Base-by-base conservation (phyloP, 805 yeast genomes). In the Yueomyces sinensis region DNA sequence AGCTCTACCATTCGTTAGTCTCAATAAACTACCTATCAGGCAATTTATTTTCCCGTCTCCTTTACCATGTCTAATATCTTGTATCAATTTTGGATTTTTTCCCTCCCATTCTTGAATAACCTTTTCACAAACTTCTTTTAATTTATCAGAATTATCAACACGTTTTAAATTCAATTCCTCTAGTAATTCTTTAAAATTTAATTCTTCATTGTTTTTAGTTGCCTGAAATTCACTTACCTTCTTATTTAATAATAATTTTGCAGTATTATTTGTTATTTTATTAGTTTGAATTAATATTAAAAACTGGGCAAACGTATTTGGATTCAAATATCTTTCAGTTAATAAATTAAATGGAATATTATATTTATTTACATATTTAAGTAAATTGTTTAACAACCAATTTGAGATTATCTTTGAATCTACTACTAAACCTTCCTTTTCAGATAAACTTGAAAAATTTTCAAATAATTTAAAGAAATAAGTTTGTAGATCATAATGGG, bases 321-420 rank as follows among this genome's bases (percentile, higher is more conserved):
- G 62, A 0, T 74, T 56, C 7, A 68, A 48, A n/a, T 9, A 25
- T 13, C 56, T 37, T 3, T 51, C 39, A 1, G 41, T 37, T 27
- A 48, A 45, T 38, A 70, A 64, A 11, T 36, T 41, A 24, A 61
- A 32, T 4, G 53, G 39, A 4, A 48, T 30, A 17, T 66, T 61
- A 6, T 71, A 62, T 47, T 72, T 75, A 6, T 73, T 65, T 39
- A 82, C 62, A 13, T 72, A 62, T 0, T 96, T 95, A 14, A 83
- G 48, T 29, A 84, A 59, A 42, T 83, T 87, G 56, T 89, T 87
- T 6, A 83, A 72, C 7, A 84, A 54, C 94, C 95, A 89, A 49
- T 80, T 82, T 20, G 76, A 73, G 2, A 74, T 74, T 29, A 61
- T 40, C 38, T 63, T 72, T 7, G 52, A 46, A 13, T 50, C 50